A percentile compares a stretch with the other conserved stretches of the same genome.
phyloP scores from a whole-genome alignment of 1,139 yeast genomes.

The Suhomyces maxii region DNA sequence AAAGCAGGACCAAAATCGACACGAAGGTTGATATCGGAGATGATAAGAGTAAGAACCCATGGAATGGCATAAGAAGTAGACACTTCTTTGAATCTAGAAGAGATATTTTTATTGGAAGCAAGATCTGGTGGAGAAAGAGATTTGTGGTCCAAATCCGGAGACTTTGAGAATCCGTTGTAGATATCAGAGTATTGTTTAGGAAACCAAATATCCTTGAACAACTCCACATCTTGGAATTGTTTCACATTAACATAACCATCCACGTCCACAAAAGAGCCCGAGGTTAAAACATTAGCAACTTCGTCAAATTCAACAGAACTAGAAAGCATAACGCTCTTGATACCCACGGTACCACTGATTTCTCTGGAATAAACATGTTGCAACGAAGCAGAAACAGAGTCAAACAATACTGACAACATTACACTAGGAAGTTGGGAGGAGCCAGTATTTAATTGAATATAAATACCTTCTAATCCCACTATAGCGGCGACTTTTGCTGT shows the following conservation, averaged over 20 bases:
- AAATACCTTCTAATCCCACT: slow-evolving; percentile 67
- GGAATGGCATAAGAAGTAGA: slow-evolving; percentile 69
- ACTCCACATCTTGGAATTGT: slow-evolving; percentile 81
- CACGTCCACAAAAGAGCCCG: slow-evolving; percentile 57
- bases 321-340: slow-evolving; percentile 51
- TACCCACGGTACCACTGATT: slow-evolving; percentile 69
- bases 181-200: slow-evolving; percentile 33
- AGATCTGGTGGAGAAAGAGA: slow-evolving; percentile 16
- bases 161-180: neutral
- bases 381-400: slow-evolving; percentile 63
- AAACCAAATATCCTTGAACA: slow-evolving; percentile 85
- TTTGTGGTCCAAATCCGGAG: slow-evolving; percentile 5
- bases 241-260: slow-evolving; percentile 70
- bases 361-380: slow-evolving; percentile 92
- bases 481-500: slow-evolving; percentile 89
- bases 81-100: slow-evolving; percentile 58
- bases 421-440: slow-evolving; percentile 41
- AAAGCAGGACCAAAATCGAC: slow-evolving; percentile 84
- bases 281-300: slow-evolving; percentile 44
- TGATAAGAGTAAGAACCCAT: slow-evolving; percentile 64
- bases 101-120: slow-evolving; percentile 42
- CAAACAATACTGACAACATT: slow-evolving; percentile 45
- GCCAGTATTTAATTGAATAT: slow-evolving; percentile 57
- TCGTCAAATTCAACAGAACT: slow-evolving; percentile 40
- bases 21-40: slow-evolving; percentile 52